These are phyloP conservation scores for Parmelia sp. DNA, from an alignment of 495 filamentous ascomycete species.

Conservation along the genomic window DNA sequence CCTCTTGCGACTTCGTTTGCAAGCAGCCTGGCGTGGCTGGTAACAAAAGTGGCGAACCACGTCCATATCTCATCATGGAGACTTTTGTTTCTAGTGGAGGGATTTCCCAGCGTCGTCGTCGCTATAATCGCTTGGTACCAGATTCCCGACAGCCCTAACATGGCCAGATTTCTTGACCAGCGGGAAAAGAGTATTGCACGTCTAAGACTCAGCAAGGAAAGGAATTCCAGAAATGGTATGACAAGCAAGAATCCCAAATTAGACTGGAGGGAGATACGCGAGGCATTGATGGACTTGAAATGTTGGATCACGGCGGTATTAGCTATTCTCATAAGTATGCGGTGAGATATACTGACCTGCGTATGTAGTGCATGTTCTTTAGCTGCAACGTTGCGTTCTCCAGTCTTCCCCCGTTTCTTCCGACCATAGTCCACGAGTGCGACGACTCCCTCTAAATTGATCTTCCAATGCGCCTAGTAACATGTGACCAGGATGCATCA, in stretches of 20 bases:
- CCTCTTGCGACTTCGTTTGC: constrained; percentile 63
- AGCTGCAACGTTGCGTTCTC: constrained; percentile 55
- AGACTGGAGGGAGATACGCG: constrained; percentile 47
- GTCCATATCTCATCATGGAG: constrained; percentile 54
- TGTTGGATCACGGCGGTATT: constrained; percentile 61
- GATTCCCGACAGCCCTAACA: constrained; percentile 49
- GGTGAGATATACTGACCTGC: constrained; percentile 22
- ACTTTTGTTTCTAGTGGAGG: constrained; percentile 53
- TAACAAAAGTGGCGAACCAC: constrained; percentile 42
- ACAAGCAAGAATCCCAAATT: constrained; percentile 38
- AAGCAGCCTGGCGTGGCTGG: constrained; percentile 54
- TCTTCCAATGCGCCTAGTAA: constrained; percentile 37
- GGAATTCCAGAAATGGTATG: constrained; percentile 27
- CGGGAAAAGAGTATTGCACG: constrained; percentile 44
- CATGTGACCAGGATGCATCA: constrained; percentile 42
- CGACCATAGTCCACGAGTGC: constrained; percentile 52
- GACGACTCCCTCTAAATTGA: constrained; percentile 16
- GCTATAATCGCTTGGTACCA: constrained; percentile 47
- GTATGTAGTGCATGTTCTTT: constrained; percentile 48
- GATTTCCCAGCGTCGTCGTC: constrained; percentile 52
- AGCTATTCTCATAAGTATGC: background rate
- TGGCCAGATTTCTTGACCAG: constrained; percentile 44
- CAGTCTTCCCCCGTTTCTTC: constrained; percentile 54
- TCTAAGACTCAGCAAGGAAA: constrained; percentile 42
- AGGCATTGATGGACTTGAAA: constrained; percentile 54